phyloP scores from a whole-genome alignment of 2,329 filamentous ascomycete genomes.

The Rhexocercosporidium sp. region DNA sequence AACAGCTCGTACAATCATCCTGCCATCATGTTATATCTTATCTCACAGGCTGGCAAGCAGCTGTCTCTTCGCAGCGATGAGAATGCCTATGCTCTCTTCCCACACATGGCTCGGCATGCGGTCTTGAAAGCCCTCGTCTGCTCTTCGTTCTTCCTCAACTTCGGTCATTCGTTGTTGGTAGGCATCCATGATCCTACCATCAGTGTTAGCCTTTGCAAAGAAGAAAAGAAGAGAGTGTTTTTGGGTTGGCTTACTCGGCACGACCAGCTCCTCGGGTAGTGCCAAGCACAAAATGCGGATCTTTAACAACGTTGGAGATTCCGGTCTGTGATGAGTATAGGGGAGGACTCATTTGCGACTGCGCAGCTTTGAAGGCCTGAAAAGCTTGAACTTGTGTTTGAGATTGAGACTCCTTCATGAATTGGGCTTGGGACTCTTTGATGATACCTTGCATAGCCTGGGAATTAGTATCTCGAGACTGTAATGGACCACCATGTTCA shows the following conservation, averaged over 20 bases:
- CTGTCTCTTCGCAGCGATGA: slow-evolving; percentile 27
- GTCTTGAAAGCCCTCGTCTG: slow-evolving; percentile 2
- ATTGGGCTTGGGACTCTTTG: background rate
- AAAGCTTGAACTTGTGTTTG: background rate
- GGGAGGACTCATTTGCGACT: background rate
- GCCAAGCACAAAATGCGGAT: slow-evolving; percentile 36
- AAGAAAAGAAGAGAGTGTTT: background rate
- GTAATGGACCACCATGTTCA: background rate
- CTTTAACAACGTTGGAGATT: slow-evolving; percentile 16
- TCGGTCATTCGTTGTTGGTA: slow-evolving; percentile 30
- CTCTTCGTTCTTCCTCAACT: slow-evolving; percentile 27
- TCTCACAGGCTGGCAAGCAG: slow-evolving; percentile 20
- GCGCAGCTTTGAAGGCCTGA: background rate
- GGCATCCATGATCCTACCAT: slow-evolving; percentile 29
- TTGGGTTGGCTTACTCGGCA: slow-evolving; percentile 25
- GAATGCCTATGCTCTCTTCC: slow-evolving; percentile 21
- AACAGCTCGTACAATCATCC: background rate
- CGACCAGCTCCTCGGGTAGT: slow-evolving; percentile 26
- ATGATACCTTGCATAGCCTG: background rate
- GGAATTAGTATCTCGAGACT: slow-evolving; percentile 1
- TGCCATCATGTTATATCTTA: background rate
- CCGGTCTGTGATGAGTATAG: background rate
- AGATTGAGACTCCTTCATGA: background rate
- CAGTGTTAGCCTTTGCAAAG: background rate
- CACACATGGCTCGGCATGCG: slow-evolving; percentile 13